Conservation (phyloP, 805 yeast species). For the Geotrichum ghanense region DNA sequence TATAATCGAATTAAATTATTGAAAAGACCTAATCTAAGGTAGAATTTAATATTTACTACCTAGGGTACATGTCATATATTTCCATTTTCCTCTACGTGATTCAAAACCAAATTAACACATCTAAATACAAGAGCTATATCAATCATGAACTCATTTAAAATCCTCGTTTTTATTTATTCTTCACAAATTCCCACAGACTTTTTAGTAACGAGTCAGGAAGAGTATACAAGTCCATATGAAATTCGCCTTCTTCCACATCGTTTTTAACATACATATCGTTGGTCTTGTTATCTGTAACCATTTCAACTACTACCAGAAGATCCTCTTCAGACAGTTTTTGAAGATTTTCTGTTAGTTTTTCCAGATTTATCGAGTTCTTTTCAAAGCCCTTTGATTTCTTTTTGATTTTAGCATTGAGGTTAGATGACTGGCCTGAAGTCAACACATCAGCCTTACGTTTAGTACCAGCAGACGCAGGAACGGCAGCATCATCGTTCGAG, state of each 20-base stretch:
- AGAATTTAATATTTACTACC: no score
- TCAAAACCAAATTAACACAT: no score
- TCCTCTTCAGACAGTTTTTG: constrained; percentile 88
- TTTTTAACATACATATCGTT: constrained; percentile 92
- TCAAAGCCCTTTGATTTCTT: constrained; percentile 30
- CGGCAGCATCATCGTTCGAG: constrained; percentile 41
- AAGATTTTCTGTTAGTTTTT: constrained; percentile 78
- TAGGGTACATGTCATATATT: no score
- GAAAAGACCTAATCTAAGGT: no score
- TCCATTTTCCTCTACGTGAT: no score
- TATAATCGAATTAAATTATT: no score
- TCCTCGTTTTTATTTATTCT: constrained; percentile 58
- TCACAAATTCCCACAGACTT: constrained; percentile 90
- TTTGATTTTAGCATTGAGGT: constrained; percentile 13
- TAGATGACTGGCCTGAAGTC: constrained; percentile 14
- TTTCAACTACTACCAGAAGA: constrained; percentile 86
- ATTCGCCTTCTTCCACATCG: constrained; percentile 94
- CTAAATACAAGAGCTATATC: no score
- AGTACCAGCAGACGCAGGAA: constrained; percentile 23
- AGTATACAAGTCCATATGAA: constrained; percentile 89
- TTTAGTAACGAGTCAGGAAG: constrained; percentile 83
- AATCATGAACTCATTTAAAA: no score
- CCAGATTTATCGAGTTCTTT: constrained; percentile 67
- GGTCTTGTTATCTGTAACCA: constrained; percentile 93
- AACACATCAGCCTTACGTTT: constrained; percentile 27